These are phyloP conservation scores for Phytophthora quininea DNA, from an alignment of 352 stramenopile genomes.

Conservation along the genomic window DNA sequence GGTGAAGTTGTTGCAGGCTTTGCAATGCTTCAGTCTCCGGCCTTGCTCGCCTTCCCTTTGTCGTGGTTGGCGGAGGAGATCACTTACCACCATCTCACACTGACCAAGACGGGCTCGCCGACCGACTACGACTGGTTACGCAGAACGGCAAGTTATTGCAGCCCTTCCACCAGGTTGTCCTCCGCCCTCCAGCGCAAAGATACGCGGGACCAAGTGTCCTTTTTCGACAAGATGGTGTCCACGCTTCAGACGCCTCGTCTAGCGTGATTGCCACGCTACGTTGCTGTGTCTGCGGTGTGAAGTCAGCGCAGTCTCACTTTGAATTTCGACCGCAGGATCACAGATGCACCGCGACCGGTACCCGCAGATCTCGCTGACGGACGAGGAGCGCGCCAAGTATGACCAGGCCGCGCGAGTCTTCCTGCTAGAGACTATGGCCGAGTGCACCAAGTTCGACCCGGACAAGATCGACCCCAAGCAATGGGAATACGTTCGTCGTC, in stretches of 20 bases:
- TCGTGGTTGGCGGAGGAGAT: no score
- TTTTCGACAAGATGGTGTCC: not conserved
- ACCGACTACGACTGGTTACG: no score
- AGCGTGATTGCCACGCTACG: not conserved
- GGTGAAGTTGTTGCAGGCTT: no score
- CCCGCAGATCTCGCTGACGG: constrained; percentile 35
- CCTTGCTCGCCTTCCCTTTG: no score
- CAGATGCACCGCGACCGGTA: constrained; percentile 17
- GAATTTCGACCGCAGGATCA: not conserved
- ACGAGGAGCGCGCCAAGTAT: constrained; percentile 28
- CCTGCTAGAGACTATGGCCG: constrained; percentile 29
- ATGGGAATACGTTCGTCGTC: constrained; percentile 40
- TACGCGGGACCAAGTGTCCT: not conserved
- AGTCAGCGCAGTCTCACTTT: constrained; percentile 1
- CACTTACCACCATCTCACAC: no score
- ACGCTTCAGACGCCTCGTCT: not conserved
- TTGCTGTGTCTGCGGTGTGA: not conserved
- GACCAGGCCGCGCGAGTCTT: constrained; percentile 32
- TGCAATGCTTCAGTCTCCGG: no score
- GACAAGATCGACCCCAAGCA: constrained; percentile 36
- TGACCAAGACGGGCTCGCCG: not conserved
- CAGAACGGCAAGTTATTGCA: no score
- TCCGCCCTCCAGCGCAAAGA: not conserved
- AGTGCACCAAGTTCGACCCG: constrained; percentile 33
- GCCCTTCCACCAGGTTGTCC: not conserved